Base-by-base conservation (phyloP, 2,329 filamentous ascomycete species). In the Metarhizium album region DNA sequence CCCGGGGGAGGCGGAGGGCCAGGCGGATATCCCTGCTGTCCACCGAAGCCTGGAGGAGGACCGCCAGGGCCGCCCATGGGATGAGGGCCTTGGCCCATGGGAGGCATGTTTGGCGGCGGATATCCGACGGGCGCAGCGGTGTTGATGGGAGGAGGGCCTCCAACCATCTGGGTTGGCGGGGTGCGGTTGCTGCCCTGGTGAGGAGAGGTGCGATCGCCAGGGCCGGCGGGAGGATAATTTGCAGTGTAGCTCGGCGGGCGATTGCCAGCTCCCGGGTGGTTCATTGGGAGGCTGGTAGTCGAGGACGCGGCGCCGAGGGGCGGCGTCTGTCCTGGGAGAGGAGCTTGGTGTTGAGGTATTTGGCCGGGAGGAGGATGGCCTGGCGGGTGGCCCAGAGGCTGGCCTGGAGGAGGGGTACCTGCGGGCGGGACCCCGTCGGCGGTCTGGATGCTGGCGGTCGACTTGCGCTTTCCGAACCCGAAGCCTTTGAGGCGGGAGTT, bases 381-480 rank as follows among this genome's bases (percentile, higher is more conserved):
- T 74, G 33, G 33, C 13, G 11, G 33, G 16, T 40, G 37, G 70
- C 76, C 73, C 74, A 13, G 33, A 35, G 11, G 33, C 13, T 79
- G 75, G 66, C 64, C 70, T 54, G 67, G 62, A 54, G 65, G 63
- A 62, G 66, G 65, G 60, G 66, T 64, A 57, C 57, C 62, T 58
- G 58, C 59, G 53, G 64, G 59, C 54, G 61, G 59, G 52, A 58
- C 59, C 51, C 64, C 65, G 65, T 76, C 71, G 65, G 70, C 64
- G 64, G 69, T 71, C 58, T 77, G 74, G 62, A 79, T 78, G 68
- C 75, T 80, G 67, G 76, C 75, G 62, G 75, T 75, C 63, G 83
- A 84, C 75, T 83, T 86, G 71, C 86, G 83, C 79, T 86, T 87
- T 73, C 84, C 84, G 76, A 87, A 86, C 72, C 86, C 84, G 74